These are phyloP conservation scores for Gastrolobium bilobum DNA, from an alignment of 306 rosid genomes.

Conservation along the genomic window DNA sequence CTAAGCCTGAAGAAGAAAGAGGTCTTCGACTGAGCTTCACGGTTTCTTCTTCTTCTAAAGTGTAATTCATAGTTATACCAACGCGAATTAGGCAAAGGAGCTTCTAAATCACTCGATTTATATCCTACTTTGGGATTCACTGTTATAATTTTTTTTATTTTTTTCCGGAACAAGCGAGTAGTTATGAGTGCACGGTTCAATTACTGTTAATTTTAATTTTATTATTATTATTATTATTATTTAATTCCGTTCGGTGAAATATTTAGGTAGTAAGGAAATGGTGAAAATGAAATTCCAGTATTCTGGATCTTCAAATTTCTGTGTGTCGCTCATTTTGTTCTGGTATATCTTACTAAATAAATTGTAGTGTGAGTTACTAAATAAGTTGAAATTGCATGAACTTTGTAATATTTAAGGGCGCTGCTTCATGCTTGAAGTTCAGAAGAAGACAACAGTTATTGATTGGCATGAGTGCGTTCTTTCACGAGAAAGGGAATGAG, in stretches of 20 bases:
- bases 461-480: neutral
- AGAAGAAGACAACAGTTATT: neutral
- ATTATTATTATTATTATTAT: neutral
- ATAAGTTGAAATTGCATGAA: neutral
- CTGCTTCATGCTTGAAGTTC: conserved; percentile 15
- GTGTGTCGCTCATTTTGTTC: conserved; percentile 9
- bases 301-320: conserved; percentile 35
- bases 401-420: conserved; percentile 11
- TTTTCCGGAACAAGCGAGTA: neutral
- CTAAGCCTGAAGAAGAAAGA: neutral
- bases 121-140: neutral
- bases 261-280: neutral
- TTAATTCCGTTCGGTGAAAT: conserved; percentile 20
- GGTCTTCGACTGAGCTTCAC: conserved; percentile 4
- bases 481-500: neutral
- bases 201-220: neutral
- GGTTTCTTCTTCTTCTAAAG: neutral
- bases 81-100: neutral
- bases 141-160: neutral
- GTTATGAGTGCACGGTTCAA: conserved; percentile 1
- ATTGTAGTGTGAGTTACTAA: neutral
- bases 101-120: conserved; percentile 19
- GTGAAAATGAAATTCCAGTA: conserved; percentile 30
- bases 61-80: neutral
- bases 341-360: neutral